phyloP scores from a whole-genome alignment of 352 stramenopile genomes.

The Blastocystis sp. region DNA sequence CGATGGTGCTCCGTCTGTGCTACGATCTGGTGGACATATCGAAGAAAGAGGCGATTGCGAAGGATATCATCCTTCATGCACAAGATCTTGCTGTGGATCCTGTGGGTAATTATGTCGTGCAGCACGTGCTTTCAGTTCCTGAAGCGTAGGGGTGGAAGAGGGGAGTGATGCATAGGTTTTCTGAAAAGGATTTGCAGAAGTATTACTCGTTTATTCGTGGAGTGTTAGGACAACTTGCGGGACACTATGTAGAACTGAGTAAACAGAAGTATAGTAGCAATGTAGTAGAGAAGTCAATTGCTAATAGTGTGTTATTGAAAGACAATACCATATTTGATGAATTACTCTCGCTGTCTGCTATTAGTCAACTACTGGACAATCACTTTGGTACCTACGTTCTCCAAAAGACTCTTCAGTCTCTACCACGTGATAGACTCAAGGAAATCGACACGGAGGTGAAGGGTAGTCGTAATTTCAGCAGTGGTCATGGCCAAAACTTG shows the following conservation, averaged over 20 bases:
- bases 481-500: not conserved
- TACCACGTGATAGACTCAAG: not conserved
- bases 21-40: constrained; percentile 8
- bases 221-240: not conserved
- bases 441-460: not conserved
- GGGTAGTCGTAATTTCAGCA: not conserved
- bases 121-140: constrained; percentile 16
- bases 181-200: not conserved
- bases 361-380: constrained; percentile 21
- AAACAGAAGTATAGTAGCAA: constrained; percentile 58
- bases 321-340: constrained; percentile 6
- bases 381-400: constrained; percentile 42
- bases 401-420: constrained; percentile 35
- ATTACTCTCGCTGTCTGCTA: not conserved
- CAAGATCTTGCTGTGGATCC: constrained; percentile 11
- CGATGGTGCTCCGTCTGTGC: constrained; percentile 26
- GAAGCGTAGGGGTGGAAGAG: not conserved
- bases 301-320: not conserved
- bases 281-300: constrained; percentile 39
- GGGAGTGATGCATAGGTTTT: not conserved
- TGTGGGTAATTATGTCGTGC: constrained; percentile 48
- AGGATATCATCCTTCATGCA: not conserved
- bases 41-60: not conserved
- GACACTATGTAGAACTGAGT: constrained; percentile 34
- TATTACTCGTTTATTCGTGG: not conserved